Base-by-base conservation (phyloP, 106 monocot species). In the Dioscorea alata region DNA sequence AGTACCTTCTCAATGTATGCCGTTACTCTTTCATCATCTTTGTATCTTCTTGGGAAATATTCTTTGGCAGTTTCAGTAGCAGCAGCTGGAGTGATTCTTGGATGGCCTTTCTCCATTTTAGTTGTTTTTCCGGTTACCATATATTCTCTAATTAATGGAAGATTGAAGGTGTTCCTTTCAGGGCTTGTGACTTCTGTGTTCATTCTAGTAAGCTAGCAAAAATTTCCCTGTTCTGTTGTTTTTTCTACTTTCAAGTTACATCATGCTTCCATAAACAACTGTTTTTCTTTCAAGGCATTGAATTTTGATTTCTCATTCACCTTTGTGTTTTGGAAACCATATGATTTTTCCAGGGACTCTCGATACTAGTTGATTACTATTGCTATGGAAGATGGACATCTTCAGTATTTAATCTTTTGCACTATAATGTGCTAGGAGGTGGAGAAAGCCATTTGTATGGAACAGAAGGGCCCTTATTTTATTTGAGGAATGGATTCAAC, bases 1-100 rank as follows among this genome's bases (percentile, higher is more conserved):
- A 99, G 99, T 80, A 83, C 83, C 57, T 99, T 99, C 64, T 99
- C 99, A 22, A 99, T 99, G 99, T 93, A 99, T 81, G 76, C 93
- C 35, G 89, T 99, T 28, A 88, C 86, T 48, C 90, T 99, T 73
- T 87, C 99, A 20, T 99, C 99, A 57, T 93, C 93, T 54, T 71
- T 99, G 8, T 85, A 90, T 64, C 93, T 99, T 51, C 81, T 99
- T 53, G 81, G 80, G 73, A 93, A 76, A 61, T 80, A 93, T 80
- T 69, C 93, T 71, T 49, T 76, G 63, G 93, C 99, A 15, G 93
- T 99, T 72, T 79, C 90, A 74, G 83, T 93, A 57, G 90, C 93
- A 66, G 87, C 99, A 16, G 75, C 68, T 54, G 99, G 99, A 59
- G 93, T 93, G 15, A 83, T 99, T 59, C 57, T 99, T 59, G 99